A percentile compares a stretch with the other conserved stretches of the same genome.
These are phyloP conservation scores for Aspergillus novoparasiticus DNA, from an alignment of 2,329 filamentous ascomycete species.

Conservation along the genomic window DNA sequence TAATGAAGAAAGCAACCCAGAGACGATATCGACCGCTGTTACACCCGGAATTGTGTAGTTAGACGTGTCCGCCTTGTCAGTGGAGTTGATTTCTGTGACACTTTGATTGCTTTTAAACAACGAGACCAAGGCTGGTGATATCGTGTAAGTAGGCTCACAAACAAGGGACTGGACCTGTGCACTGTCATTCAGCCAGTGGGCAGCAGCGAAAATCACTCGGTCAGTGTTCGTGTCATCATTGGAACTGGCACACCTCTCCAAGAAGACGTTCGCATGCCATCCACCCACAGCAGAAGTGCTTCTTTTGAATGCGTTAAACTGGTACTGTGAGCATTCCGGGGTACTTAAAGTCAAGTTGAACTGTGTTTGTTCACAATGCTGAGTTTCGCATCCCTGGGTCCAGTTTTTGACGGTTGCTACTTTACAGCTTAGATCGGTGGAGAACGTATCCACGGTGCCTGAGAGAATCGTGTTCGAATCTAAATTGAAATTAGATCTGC, in stretches of 20 bases:
- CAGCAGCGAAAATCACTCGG: conserved; percentile 5
- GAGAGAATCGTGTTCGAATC: conserved; percentile 4
- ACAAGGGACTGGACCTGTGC: conserved; percentile 4
- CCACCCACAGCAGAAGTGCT: conserved; percentile 2
- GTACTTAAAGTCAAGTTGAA: conserved; percentile 6
- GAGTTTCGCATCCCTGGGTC: conserved; percentile 3
- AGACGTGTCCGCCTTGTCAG: background rate
- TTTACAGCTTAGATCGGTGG: conserved; percentile 9
- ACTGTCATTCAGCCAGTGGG: conserved; percentile 9
- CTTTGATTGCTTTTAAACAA: conserved; percentile 10
- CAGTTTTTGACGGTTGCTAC: conserved; percentile 9
- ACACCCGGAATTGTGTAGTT: background rate
- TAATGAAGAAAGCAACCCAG: conserved; percentile 2
- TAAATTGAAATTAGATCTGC: background rate
- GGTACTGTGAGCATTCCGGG: background rate
- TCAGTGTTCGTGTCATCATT: background rate
- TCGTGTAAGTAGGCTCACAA: conserved; percentile 8
- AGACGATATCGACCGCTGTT: background rate
- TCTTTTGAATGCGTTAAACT: background rate
- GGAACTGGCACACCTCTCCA: background rate
- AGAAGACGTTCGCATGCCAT: conserved; percentile 3
- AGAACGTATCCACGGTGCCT: conserved; percentile 7
- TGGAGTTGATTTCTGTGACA: background rate
- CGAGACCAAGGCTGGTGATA: conserved; percentile 4
- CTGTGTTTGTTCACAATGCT: background rate